Evolutionary conservation across 1,284 basidiomycete genomes (phyloP).

Genomic region (Cystobasidiaceae sp.): DNA sequence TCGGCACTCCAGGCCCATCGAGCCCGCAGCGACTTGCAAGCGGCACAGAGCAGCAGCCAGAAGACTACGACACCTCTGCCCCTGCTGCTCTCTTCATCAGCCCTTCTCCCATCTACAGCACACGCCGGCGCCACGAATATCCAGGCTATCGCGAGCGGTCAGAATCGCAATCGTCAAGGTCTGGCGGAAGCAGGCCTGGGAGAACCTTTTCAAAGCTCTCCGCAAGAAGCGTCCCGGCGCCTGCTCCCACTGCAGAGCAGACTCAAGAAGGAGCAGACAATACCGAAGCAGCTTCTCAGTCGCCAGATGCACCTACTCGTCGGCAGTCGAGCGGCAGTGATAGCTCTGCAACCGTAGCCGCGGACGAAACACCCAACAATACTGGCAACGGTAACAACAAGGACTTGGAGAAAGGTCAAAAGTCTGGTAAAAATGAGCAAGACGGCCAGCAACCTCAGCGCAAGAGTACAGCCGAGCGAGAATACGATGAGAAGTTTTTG

Average conservation of each 20-base stretch:
- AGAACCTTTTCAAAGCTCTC: neutral
- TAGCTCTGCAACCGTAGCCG: no score
- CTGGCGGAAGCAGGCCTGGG: slow-evolving; percentile 1
- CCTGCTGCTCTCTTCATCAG: slow-evolving; percentile 16
- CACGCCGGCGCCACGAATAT: slow-evolving; percentile 9
- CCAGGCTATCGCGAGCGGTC: slow-evolving; percentile 7
- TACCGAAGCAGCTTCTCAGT: neutral
- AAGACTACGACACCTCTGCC: neutral
- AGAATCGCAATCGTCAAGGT: neutral
- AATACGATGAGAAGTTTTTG: slow-evolving; percentile 47
- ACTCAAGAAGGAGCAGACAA: neutral
- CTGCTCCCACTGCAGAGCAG: neutral
- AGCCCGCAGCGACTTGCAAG: no score
- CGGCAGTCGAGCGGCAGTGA: no score
- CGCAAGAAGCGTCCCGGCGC: neutral
- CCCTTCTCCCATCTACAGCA: neutral
- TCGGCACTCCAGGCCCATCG: neutral
- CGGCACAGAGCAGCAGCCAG: neutral
- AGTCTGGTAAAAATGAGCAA: neutral
- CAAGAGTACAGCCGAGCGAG: neutral
- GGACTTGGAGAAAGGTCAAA: neutral
- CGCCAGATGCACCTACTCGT: neutral
- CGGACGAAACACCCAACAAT: neutral
- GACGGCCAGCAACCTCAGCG: neutral
- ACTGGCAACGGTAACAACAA: neutral